Conservation (phyloP, 164 flowering plant genomes). For the Dillenia suffruticosa region DNA sequence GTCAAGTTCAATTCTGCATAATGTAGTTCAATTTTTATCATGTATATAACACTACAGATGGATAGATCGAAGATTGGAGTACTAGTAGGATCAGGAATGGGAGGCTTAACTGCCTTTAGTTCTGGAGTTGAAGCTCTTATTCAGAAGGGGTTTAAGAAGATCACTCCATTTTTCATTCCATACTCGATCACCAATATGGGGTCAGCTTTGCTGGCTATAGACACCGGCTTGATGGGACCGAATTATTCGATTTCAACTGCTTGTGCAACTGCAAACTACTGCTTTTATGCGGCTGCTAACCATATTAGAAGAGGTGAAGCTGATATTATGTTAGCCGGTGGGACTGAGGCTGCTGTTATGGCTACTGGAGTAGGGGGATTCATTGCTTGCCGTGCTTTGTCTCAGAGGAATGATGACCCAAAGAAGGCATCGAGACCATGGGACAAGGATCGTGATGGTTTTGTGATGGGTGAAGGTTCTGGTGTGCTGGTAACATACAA, state of each 20-base stretch:
- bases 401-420: constrained; percentile 58
- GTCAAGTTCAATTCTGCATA: neutral
- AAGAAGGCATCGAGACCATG: constrained; percentile 63
- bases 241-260: constrained; percentile 77
- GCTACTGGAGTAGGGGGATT: constrained; percentile 64
- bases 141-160: constrained; percentile 57
- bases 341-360: constrained; percentile 56
- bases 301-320: constrained; percentile 71
- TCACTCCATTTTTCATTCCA: constrained; percentile 71
- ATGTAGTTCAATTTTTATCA: neutral
- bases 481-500: constrained; percentile 55
- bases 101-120: constrained; percentile 58
- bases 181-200: constrained; percentile 78
- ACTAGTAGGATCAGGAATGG: constrained; percentile 72
- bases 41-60: constrained; percentile 34
- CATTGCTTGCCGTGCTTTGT: constrained; percentile 72
- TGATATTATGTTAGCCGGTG: constrained; percentile 62
- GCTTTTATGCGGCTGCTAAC: constrained; percentile 71
- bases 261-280: constrained; percentile 77
- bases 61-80: constrained; percentile 54
- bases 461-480: constrained; percentile 78
- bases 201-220: constrained; percentile 70
- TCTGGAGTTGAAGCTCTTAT: constrained; percentile 53
- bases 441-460: constrained; percentile 68
- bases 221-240: constrained; percentile 73